These are phyloP conservation scores for Boletus sensibilis DNA, from an alignment of 768 basidiomycete genomes.

Conservation along the genomic window DNA sequence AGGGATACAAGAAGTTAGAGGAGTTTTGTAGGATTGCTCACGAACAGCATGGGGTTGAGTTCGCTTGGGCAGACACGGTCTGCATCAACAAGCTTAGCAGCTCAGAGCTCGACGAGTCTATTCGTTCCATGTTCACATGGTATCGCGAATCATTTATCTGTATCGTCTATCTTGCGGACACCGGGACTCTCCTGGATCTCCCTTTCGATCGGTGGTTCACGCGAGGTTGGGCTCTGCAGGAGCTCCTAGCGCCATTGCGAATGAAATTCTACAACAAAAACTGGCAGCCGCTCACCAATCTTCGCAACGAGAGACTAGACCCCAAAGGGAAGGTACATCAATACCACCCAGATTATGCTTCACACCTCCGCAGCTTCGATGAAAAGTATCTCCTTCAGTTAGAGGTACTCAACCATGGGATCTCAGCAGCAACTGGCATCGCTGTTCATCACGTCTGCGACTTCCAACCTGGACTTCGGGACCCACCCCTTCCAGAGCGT, in stretches of 20 bases:
- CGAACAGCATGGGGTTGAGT: no score
- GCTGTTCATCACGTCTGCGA: not conserved
- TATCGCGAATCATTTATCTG: constrained; percentile 16
- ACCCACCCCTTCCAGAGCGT: not conserved
- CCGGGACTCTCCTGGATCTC: not conserved
- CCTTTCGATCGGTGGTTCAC: constrained; percentile 22
- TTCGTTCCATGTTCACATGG: no score
- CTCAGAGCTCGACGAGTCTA: no score
- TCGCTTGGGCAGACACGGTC: no score
- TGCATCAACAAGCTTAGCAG: no score
- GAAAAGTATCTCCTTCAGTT: not conserved
- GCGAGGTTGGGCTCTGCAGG: constrained; percentile 6
- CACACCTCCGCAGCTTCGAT: not conserved
- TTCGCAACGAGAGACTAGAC: constrained; percentile 2
- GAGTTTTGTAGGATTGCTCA: no score
- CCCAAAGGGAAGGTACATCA: not conserved
- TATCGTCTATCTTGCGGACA: constrained; percentile 11
- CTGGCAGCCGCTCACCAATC: constrained; percentile 10
- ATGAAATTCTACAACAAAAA: constrained; percentile 13
- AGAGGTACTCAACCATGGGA: not conserved
- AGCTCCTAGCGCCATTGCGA: constrained; percentile 11
- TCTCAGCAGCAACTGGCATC: not conserved
- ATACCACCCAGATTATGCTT: not conserved
- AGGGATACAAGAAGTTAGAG: no score
- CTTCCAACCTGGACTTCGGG: not conserved